Evolutionary conservation across 169 alveolate species (phyloP), one percentile per base, ranked within the genome.

Genomic region (Eimeria falciformis): DNA sequence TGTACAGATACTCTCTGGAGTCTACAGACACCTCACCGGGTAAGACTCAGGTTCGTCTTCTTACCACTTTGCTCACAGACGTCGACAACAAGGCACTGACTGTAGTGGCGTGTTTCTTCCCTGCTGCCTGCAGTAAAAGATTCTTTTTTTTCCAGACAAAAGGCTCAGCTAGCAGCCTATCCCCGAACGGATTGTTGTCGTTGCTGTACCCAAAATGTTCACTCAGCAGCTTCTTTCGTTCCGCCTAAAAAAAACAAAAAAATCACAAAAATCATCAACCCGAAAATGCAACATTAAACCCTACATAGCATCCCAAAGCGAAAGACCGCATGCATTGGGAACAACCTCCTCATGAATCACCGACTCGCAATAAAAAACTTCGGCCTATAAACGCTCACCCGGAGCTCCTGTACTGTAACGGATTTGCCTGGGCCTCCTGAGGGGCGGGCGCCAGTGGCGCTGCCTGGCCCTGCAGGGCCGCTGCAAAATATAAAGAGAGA

Each of bases 101-200:
- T 0, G 92, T 91, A 27, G 91, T 62, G 33, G 88, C 88, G 5
- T 47, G 65, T n/a, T 69, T 69, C 86, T 91, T 58, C 9, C 92
- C 92, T 43, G 91, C 83, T 43, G 93, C 93, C 40, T 75, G 84
- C 53, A 83, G 91, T 53, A 75, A 50, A 17, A 78, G 90, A 40
- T 85, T 84, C 65, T 92, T 92, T 91, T 92, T 92, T 62, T 81
- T 77, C 95, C 95, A 92, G 40, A 85, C 91, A 47, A 92, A 92
- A 21, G 92, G 92, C 77, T 86, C 92, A 14, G 95, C 90, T 23
- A 92, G 75, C 53, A 47, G 29, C 43, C 87, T 40, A 65, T 92
- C 95, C 11, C 95, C 95, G 62, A 92, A 92, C 58, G 95, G 95
- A 73, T 92, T 92, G 40, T 47, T 85, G 50, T 77, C 86, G 73